phyloP scores from a whole-genome alignment of 2,329 filamentous ascomycete genomes.

The Epichloe gansuensis region DNA sequence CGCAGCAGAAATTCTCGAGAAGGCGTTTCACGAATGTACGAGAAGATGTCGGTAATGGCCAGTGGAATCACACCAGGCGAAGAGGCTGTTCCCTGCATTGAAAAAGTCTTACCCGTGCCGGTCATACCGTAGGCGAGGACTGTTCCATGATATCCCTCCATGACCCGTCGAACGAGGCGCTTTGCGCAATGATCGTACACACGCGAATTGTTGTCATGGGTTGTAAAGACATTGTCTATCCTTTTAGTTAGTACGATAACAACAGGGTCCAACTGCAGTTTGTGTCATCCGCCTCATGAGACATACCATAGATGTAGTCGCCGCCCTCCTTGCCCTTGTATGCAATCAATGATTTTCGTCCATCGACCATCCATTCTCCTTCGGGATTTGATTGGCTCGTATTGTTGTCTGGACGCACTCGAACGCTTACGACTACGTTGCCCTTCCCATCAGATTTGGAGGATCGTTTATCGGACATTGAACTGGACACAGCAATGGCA shows the following conservation, averaged over 20 bases:
- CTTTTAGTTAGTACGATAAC: constrained; percentile 10
- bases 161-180: constrained; percentile 84
- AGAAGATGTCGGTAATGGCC: constrained; percentile 97
- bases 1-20: constrained; percentile 86
- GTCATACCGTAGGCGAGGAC: constrained; percentile 99
- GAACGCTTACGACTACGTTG: constrained; percentile 90
- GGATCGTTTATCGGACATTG: constrained; percentile 29
- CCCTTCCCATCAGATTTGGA: constrained; percentile 66
- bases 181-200: constrained; percentile 94
- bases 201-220: constrained; percentile 83
- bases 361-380: constrained; percentile 86
- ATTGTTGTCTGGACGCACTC: constrained; percentile 72
- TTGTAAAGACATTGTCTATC: constrained; percentile 88
- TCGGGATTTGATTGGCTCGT: constrained; percentile 50
- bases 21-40: constrained; percentile 93
- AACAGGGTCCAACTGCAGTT: background rate
- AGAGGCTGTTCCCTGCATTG: constrained; percentile 94
- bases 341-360: constrained; percentile 65
- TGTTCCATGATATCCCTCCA: constrained; percentile 98
- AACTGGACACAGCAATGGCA: constrained; percentile 15
- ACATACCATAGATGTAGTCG: constrained; percentile 79
- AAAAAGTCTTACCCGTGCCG: constrained; percentile 96
- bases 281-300: background rate
- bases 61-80: constrained; percentile 94
- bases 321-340: constrained; percentile 83